Percentiles rank a stretch among this genome's conserved stretches.
Evolutionary conservation across 371 early-diverging fungal species (phyloP).

Genomic region (Paraphysoderma sedebokerense): DNA sequence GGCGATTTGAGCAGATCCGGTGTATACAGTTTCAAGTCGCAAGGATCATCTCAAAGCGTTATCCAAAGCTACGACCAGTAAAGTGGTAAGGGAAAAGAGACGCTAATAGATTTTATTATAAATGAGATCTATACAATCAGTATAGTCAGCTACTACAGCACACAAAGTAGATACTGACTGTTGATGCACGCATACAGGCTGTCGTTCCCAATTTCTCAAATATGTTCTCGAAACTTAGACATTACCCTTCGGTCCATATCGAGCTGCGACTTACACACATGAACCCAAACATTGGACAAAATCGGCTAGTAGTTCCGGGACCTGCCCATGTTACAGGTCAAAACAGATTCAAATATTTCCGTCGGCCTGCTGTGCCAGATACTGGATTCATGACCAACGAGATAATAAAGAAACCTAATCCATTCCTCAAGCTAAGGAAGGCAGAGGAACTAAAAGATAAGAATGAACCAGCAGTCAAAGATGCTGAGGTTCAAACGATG

Average conservation of each 20-base stretch:
- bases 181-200: conserved; percentile 6
- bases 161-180: background rate
- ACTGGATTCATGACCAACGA: too few species aligned
- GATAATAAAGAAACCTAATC: too few species aligned
- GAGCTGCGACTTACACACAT: conserved; percentile 9
- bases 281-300: conserved; percentile 7
- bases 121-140: background rate
- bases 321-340: conserved; percentile 14
- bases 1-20: conserved; percentile 12
- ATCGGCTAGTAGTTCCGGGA: conserved; percentile 9
- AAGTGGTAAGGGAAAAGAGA: conserved; percentile 23
- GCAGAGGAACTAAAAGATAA: too few species aligned
- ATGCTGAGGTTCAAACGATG: too few species aligned
- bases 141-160: background rate
- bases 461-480: too few species aligned
- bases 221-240: conserved; percentile 29
- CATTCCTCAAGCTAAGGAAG: too few species aligned
- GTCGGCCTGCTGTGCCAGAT: conserved; percentile 28
- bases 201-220: conserved; percentile 27
- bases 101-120: too few species aligned
- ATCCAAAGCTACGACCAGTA: conserved; percentile 14
- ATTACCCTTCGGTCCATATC: conserved; percentile 19
- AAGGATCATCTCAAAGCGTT: conserved; percentile 24
- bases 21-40: conserved; percentile 23
- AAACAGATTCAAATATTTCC: conserved; percentile 30